These are phyloP conservation scores for Thielaviopsis populi DNA, from an alignment of 2,329 filamentous ascomycete species.

Conservation along the genomic window DNA sequence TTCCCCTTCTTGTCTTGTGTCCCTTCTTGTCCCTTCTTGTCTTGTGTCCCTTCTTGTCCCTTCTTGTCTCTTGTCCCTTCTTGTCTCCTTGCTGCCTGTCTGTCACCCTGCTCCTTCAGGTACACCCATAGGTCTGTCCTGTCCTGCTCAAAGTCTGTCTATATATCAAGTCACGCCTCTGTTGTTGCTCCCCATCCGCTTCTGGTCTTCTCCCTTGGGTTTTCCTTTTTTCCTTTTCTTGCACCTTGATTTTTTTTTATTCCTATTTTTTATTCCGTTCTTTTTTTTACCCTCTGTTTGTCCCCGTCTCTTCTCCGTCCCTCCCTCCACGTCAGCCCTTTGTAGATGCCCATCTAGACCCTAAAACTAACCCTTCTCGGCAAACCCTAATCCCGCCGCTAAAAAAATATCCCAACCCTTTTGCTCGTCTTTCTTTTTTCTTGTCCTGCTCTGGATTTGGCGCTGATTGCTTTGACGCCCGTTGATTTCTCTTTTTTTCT, in stretches of 20 bases:
- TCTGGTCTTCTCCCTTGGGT: not conserved
- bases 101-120: not conserved
- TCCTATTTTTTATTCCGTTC: not conserved
- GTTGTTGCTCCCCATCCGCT: not conserved
- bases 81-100: not conserved
- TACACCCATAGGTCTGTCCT: not conserved
- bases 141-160: not conserved
- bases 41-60: not conserved
- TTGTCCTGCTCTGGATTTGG: not conserved
- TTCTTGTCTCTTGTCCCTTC: not conserved
- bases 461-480: not conserved
- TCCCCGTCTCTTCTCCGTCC: not conserved
- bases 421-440: not conserved
- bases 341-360: not conserved
- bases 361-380: not conserved
- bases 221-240: not conserved
- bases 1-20: no score
- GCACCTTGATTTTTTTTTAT: not conserved
- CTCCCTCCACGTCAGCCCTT: not conserved
- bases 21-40: no score
- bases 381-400: no score
- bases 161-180: slow-evolving; percentile 1
- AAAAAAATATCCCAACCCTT: no score
- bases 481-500: not conserved
- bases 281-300: not conserved